Base-by-base conservation (phyloP, 805 yeast species). In the Yamadazyma philogaea region DNA sequence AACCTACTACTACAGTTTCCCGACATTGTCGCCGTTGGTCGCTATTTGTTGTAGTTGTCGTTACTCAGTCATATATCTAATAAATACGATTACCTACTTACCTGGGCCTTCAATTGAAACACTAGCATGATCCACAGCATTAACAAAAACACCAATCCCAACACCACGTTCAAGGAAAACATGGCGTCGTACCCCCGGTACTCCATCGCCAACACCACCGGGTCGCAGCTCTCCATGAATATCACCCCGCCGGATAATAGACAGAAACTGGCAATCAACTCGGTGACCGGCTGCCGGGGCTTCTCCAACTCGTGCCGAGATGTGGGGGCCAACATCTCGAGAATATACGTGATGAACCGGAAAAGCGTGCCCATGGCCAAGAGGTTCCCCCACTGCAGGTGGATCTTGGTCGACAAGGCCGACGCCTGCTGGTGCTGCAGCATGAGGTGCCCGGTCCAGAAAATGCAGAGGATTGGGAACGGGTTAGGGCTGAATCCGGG, bases 391-490 rank as follows among this genome's bases (percentile, higher is more conserved):
- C 99, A 93, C 64, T 89, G 97, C 41, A 77, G 68, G 61, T 93
- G 99, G 48, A 93, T 78, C 14, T 64, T 70, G 2, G 97, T 88
- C 2, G 96, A 82, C 24, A 84, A 74, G 41, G 60, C 70, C 1
- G 93, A 82, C 5, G 90, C 85, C 64, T 93, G 99, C 30, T 80
- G 81, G 64, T 93, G 99, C 62, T 84, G 87, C 1, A 97, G 89
- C 99, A 93, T 93, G 48, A 93, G 72, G 11, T 84, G 75, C 21
- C 99, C 99, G 1, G 98, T 93, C 96, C 96, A 93, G 66, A 87
- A 93, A 26, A 93, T 86, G 2, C 95, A 88, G 50, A 93, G 78
- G 1, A 87, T 81, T 3, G 98, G 97, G 77, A 93, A 88, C 26
- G 97, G 97, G 60, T 93, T 93, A 50, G 95, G 90, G 1, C 95